These are phyloP conservation scores for Phytopythium cucurbitacearum DNA, from an alignment of 352 stramenopile genomes.

Conservation along the genomic window DNA sequence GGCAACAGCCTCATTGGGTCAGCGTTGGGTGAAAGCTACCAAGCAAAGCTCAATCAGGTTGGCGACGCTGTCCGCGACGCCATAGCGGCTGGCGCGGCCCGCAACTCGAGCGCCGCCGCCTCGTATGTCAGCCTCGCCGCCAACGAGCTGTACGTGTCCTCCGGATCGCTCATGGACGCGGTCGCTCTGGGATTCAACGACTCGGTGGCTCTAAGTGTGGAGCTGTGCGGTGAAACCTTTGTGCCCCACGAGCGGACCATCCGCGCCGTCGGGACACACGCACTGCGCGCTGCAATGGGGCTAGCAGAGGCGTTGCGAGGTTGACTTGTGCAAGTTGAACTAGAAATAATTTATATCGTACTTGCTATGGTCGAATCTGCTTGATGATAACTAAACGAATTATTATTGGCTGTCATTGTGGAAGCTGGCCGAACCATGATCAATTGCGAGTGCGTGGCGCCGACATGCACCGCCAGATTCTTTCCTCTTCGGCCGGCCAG, in stretches of 20 bases:
- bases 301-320: slow-evolving; percentile 14
- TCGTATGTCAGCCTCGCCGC: slow-evolving; percentile 16
- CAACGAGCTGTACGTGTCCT: slow-evolving; percentile 17
- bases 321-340: slow-evolving; percentile 2
- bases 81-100: slow-evolving; percentile 9
- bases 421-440: no score
- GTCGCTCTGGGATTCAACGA: slow-evolving; percentile 16
- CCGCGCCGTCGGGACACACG: slow-evolving; percentile 11
- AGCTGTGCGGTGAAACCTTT: slow-evolving; percentile 23
- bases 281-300: slow-evolving; percentile 14
- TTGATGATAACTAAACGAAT: no score
- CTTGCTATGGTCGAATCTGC: no score
- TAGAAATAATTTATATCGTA: no score
- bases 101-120: slow-evolving; percentile 12
- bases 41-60: slow-evolving; percentile 6
- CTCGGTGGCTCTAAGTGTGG: slow-evolving; percentile 16
- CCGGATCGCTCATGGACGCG: slow-evolving; percentile 21
- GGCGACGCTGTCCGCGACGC: slow-evolving; percentile 11
- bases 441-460: no score
- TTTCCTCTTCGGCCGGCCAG: no score
- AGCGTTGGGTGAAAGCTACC: no score
- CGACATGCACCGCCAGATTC: no score
- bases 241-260: slow-evolving; percentile 14
- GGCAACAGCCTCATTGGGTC: slow-evolving; percentile 8
- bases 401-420: no score